phyloP scores from a whole-genome alignment of 2,329 filamentous ascomycete species.

The Spiromastix sp. region DNA sequence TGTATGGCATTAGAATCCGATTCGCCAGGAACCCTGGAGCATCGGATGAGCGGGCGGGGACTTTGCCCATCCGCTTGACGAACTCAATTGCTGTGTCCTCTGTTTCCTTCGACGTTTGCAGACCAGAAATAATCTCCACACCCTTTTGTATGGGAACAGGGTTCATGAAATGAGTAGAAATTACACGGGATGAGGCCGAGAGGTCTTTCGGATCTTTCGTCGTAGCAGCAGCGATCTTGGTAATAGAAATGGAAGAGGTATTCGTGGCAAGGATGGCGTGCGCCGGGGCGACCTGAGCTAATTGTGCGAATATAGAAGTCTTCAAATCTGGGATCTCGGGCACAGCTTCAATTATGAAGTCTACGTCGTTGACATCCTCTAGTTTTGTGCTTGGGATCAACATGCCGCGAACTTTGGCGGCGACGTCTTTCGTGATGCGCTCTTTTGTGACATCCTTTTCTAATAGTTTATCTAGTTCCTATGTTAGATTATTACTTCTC shows the following conservation, averaged over 20 bases:
- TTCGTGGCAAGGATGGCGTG: constrained; percentile 93
- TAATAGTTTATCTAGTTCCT: constrained; percentile 68
- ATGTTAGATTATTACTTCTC: no score
- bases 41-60: constrained; percentile 78
- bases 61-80: constrained; percentile 86
- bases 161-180: constrained; percentile 99
- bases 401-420: constrained; percentile 59
- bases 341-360: constrained; percentile 97
- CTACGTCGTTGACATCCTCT: constrained; percentile 67
- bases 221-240: constrained; percentile 83
- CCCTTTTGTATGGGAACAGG: constrained; percentile 94
- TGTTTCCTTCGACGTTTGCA: constrained; percentile 80
- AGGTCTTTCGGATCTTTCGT: constrained; percentile 68
- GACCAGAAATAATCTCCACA: constrained; percentile 89
- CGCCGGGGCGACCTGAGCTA: constrained; percentile 69
- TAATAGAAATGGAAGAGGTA: constrained; percentile 97
- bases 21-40: constrained; percentile 92
- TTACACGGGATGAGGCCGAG: constrained; percentile 72
- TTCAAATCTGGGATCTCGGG: constrained; percentile 87
- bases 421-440: constrained; percentile 70
- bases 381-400: constrained; percentile 63
- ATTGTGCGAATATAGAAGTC: constrained; percentile 70
- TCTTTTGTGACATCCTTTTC: constrained; percentile 87
- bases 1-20: constrained; percentile 96
- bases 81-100: constrained; percentile 74